Evolutionary conservation across 805 yeast genomes (phyloP).

Genomic region (Danielozyma ontarioensis): DNA sequence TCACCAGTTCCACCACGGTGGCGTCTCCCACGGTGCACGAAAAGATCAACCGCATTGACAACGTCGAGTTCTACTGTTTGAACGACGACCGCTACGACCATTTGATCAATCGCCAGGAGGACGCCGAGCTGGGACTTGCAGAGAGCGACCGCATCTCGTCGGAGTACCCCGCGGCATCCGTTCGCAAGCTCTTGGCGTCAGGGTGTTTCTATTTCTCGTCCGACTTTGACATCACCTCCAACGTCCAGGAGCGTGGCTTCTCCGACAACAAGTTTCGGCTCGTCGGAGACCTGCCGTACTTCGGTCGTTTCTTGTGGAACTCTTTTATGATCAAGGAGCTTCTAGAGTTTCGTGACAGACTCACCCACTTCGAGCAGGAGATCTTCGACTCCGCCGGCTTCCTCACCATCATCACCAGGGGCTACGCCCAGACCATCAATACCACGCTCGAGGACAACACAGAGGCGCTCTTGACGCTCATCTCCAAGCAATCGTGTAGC

Average conservation of each 20-base stretch:
- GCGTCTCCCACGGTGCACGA: slow-evolving; percentile 59
- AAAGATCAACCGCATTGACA: slow-evolving; percentile 47
- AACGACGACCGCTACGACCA: slow-evolving; percentile 52
- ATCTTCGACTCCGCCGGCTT: slow-evolving; percentile 45
- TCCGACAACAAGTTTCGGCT: slow-evolving; percentile 14
- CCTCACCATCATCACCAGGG: slow-evolving; percentile 44
- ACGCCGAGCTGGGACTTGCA: slow-evolving; percentile 1
- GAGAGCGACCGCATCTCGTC: slow-evolving; percentile 12
- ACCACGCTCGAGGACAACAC: slow-evolving; percentile 22
- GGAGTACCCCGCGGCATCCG: slow-evolving; percentile 40
- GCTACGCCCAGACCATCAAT: slow-evolving; percentile 45
- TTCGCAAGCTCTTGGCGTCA: slow-evolving; percentile 37
- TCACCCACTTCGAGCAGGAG: slow-evolving; percentile 34
- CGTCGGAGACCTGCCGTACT: slow-evolving; percentile 35
- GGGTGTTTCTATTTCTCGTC: slow-evolving; percentile 47
- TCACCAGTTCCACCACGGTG: slow-evolving; percentile 49
- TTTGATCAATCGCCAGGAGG: slow-evolving; percentile 10
- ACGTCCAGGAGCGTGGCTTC: slow-evolving; percentile 41
- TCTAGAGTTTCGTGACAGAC: slow-evolving; percentile 40
- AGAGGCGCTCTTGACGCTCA: slow-evolving; percentile 41
- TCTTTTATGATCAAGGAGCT: slow-evolving; percentile 41
- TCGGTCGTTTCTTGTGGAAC: slow-evolving; percentile 49
- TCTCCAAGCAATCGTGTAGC: slow-evolving; percentile 47
- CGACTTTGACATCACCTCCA: slow-evolving; percentile 42
- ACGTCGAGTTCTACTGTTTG: slow-evolving; percentile 62